These are phyloP conservation scores for Gynochthodes officinalis DNA, from an alignment of 257 asterid genomes.

Conservation along the genomic window DNA sequence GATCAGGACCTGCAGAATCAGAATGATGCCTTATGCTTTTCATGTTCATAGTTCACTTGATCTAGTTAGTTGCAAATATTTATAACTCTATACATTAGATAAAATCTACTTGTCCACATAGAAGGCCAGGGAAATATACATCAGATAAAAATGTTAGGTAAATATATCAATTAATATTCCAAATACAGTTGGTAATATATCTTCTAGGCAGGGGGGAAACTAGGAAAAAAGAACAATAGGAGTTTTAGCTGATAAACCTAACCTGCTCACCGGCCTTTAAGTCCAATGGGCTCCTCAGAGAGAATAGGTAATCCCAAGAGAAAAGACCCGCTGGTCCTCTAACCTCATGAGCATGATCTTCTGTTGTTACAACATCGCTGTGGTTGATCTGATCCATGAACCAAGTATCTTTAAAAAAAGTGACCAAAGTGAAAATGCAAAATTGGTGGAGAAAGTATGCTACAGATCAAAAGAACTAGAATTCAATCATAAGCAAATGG, in stretches of 20 bases:
- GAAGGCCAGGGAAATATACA: not conserved
- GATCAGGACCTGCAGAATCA: constrained; percentile 61
- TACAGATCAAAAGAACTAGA: not conserved
- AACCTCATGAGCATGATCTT: constrained; percentile 89
- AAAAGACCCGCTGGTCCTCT: constrained; percentile 90
- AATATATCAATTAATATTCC: not conserved
- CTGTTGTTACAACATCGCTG: constrained; percentile 66
- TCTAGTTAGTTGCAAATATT: not conserved
- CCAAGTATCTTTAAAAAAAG: not conserved
- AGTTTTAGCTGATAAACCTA: constrained; percentile 17
- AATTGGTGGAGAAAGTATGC: not conserved
- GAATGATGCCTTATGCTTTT: not conserved
- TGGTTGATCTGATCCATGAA: constrained; percentile 65
- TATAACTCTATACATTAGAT: not conserved
- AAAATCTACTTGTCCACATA: not conserved
- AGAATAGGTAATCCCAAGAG: constrained; percentile 83
- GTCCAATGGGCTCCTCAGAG: constrained; percentile 67
- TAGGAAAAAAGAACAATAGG: not conserved
- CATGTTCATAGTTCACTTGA: not conserved
- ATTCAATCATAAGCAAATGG: not conserved
- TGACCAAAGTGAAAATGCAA: constrained; percentile 1
- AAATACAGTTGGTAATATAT: not conserved
- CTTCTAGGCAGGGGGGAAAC: not conserved
- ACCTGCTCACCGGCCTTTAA: constrained; percentile 96
- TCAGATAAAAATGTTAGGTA: not conserved